Conservation (phyloP, 164 flowering plant genomes). For the Stephania japonica region DNA sequence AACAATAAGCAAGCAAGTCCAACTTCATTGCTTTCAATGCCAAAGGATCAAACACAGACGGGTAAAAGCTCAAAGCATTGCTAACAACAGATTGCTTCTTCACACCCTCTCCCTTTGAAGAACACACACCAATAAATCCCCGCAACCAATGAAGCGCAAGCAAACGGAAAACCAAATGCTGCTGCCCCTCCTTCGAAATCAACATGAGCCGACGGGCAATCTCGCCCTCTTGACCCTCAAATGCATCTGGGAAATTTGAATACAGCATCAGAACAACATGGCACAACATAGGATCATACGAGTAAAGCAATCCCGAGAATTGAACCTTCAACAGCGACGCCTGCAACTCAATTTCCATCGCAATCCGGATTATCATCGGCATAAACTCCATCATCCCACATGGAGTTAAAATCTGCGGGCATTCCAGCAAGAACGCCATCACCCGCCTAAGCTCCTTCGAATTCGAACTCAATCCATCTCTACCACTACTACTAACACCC, state of each 20-base stretch:
- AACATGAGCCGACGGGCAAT: conserved; percentile 55
- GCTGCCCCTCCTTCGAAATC: conserved; percentile 61
- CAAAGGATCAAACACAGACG: conserved; percentile 76
- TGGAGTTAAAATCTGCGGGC: conserved; percentile 63
- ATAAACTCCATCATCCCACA: conserved; percentile 75
- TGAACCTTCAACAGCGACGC: conserved; percentile 90
- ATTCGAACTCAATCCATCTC: conserved; percentile 33
- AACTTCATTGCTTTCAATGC: conserved; percentile 79
- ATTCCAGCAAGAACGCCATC: conserved; percentile 76
- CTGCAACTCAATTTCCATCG: conserved; percentile 67
- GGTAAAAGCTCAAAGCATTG: conserved; percentile 50
- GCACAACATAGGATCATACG: conserved; percentile 73
- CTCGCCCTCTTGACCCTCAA: conserved; percentile 71
- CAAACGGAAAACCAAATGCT: conserved; percentile 60
- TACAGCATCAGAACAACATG: conserved; percentile 75
- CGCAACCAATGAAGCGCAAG: conserved; percentile 82
- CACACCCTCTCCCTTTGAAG: conserved; percentile 24
- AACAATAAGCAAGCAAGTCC: conserved; percentile 67
- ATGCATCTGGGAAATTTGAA: conserved; percentile 57
- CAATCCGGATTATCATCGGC: conserved; percentile 53
- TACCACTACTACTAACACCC: conserved; percentile 7
- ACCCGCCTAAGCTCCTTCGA: conserved; percentile 72
- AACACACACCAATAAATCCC: conserved; percentile 43
- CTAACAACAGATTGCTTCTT: conserved; percentile 34
- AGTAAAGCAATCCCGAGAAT: conserved; percentile 78